Conservation (phyloP, 1,139 yeast genomes). For the Hansenula sp. region DNA sequence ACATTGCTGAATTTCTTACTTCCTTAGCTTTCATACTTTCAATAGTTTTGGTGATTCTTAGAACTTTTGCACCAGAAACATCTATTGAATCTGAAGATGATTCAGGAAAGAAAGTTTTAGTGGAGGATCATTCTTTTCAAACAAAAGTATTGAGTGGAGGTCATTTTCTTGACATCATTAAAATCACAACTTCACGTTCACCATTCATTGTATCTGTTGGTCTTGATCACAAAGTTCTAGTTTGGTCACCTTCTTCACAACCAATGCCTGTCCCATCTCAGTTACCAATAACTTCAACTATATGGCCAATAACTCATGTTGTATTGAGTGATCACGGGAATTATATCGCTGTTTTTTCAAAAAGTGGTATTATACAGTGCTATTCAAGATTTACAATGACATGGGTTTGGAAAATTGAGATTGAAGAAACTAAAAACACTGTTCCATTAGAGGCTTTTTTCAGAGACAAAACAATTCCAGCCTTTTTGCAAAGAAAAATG, state of each 20-base stretch:
- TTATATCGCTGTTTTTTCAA: slow-evolving; percentile 54
- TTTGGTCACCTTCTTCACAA: slow-evolving; percentile 66
- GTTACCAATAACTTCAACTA: slow-evolving; percentile 37
- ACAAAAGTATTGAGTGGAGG: slow-evolving; percentile 45
- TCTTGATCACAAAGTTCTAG: slow-evolving; percentile 62
- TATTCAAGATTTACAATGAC: slow-evolving; percentile 50
- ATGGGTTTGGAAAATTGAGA: slow-evolving; percentile 47
- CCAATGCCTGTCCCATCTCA: slow-evolving; percentile 43
- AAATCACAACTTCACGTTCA: slow-evolving; percentile 48
- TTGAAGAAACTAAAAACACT: slow-evolving; percentile 27
- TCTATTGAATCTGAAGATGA: slow-evolving; percentile 11
- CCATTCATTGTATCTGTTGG: slow-evolving; percentile 68
- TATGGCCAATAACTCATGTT: slow-evolving; percentile 68
- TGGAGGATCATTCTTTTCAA: slow-evolving; percentile 17
- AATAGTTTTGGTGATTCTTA: slow-evolving; percentile 14
- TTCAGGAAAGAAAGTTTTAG: slow-evolving; percentile 5
- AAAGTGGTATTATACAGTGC: slow-evolving; percentile 47
- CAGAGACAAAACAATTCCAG: slow-evolving; percentile 50
- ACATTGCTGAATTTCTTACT: slow-evolving; percentile 39
- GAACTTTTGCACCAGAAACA: slow-evolving; percentile 12
- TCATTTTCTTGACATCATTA: slow-evolving; percentile 60
- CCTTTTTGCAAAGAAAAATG: slow-evolving; percentile 43
- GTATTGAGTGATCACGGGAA: slow-evolving; percentile 59
- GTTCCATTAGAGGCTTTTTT: slow-evolving; percentile 55
- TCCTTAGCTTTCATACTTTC: slow-evolving; percentile 36